phyloP scores from a whole-genome alignment of 306 rosid genomes.

The Glycyrrhiza uralensis region DNA sequence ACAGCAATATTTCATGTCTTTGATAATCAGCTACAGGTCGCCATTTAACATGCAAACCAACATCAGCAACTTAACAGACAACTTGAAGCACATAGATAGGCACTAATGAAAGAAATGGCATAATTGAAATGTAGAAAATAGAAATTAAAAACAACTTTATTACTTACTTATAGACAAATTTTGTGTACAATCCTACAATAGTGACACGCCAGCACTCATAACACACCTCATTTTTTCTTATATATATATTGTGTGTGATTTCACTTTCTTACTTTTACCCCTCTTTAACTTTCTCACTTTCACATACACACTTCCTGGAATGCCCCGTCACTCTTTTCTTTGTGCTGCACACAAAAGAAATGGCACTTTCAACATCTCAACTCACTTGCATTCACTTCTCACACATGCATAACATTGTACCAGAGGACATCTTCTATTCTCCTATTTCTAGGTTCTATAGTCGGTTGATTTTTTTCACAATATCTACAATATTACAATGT shows the following conservation, averaged over 20 bases:
- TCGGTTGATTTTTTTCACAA: neutral
- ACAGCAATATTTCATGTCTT: neutral
- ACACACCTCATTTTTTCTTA: no score
- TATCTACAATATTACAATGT: neutral
- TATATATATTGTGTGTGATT: no score
- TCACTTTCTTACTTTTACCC: neutral
- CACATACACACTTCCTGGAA: neutral
- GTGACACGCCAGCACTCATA: neutral
- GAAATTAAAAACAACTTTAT: no score
- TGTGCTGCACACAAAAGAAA: neutral
- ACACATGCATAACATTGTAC: no score
- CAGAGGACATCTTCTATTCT: no score
- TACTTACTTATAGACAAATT: neutral
- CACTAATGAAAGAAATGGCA: neutral
- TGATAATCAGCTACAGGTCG: neutral
- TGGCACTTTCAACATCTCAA: neutral
- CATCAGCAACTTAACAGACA: neutral
- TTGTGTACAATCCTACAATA: neutral
- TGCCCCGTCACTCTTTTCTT: neutral
- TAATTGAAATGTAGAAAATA: neutral
- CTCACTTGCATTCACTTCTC: no score
- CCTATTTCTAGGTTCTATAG: neutral
- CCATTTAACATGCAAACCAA: neutral
- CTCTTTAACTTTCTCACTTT: conserved; percentile 1
- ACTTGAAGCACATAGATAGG: conserved; percentile 8